Base-by-base conservation (phyloP, 2,329 filamentous ascomycete species). In the Sclerotinia minor region DNA sequence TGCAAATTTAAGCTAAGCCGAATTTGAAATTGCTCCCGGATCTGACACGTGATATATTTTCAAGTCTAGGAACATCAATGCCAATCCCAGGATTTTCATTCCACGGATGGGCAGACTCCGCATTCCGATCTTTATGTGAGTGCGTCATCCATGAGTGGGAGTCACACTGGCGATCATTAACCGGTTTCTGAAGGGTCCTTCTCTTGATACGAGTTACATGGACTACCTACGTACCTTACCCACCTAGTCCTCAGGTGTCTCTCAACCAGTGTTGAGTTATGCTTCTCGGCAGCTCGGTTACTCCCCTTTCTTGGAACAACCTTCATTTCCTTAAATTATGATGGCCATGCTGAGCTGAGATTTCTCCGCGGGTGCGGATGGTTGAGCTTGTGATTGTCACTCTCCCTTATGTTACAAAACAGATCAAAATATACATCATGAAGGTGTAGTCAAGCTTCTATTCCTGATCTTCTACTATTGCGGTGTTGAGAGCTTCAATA, bases 71-170 rank as follows among this genome's bases (percentile, higher is more conserved):
- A 17, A 41, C 4, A 26, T 35, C 11, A 21, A 35, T 35, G 29
- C 29, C 19, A 29, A 19, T 54, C 29, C 29, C 41, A 38, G 29
- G 38, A 26, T 38, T 38, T 41, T 50, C 58, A 61, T 49, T 61
- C 58, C 45, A 61, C 29, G 45, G 58, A 4, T 50, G 13, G 32
- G 21, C 29, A 32, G 21, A n/a, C 26, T 49, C 21, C 38, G n/a
- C 63, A 65, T 58, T 65, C 52, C 52, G 50, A 65, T 58, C 26
- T 35, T 32, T 7, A 15, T 26, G 2, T 49, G 26, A 50, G 29
- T 61, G 44, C 19, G 44, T 44, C 58, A 49, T 35, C 32, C 32
- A 5, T 6, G 44, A 49, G 29, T 5, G 24, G 26, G 44, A 60
- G 49, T 35, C 6, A 13, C 19, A 5, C 5, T 32, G n/a, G n/a